phyloP scores from a whole-genome alignment of 371 early-diverging fungal species.

The Apophysomyces variabilis region DNA sequence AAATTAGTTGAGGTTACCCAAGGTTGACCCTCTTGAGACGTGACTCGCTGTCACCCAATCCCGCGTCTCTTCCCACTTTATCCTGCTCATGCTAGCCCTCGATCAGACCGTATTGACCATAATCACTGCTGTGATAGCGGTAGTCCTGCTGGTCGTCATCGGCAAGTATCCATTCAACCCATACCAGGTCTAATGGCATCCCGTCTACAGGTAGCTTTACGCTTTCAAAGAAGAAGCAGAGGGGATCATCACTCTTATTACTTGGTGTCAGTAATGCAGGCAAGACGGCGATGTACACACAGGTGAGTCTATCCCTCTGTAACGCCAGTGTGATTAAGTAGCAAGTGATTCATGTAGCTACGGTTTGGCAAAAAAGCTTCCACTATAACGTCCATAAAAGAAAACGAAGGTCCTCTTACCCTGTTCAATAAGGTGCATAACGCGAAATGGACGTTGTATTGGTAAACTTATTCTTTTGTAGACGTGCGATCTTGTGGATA shows the following conservation, averaged over 20 bases:
- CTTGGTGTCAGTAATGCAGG: conserved; percentile 67
- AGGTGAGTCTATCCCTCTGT: conserved; percentile 28
- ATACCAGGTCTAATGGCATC: background rate
- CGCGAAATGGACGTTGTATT: background rate
- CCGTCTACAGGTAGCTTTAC: conserved; percentile 20
- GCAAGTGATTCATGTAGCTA: conserved; percentile 42
- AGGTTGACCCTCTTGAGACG: too few relatives aligned
- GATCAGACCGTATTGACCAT: background rate
- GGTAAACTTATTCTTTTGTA: conserved; percentile 9
- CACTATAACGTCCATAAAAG: conserved; percentile 77
- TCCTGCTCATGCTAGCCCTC: background rate
- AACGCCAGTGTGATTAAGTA: background rate
- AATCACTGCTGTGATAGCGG: background rate
- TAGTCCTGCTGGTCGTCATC: conserved; percentile 16
- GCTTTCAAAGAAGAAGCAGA: conserved; percentile 35
- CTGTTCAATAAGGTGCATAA: conserved; percentile 46
- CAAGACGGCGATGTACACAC: conserved; percentile 63
- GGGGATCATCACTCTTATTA: conserved; percentile 50
- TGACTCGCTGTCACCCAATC: too few relatives aligned
- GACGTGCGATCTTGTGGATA: conserved; percentile 73
- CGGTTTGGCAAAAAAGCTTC: conserved; percentile 48
- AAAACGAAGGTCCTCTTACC: conserved; percentile 64
- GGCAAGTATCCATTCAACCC: conserved; percentile 7
- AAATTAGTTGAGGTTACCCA: too few relatives aligned
- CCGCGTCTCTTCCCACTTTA: conserved; percentile 1